Percentiles rank a stretch among this genome's conserved stretches.
These are phyloP conservation scores for Tripidium arundinaceum DNA, from an alignment of 202 grass and related monocot genomes.

Conservation along the genomic window DNA sequence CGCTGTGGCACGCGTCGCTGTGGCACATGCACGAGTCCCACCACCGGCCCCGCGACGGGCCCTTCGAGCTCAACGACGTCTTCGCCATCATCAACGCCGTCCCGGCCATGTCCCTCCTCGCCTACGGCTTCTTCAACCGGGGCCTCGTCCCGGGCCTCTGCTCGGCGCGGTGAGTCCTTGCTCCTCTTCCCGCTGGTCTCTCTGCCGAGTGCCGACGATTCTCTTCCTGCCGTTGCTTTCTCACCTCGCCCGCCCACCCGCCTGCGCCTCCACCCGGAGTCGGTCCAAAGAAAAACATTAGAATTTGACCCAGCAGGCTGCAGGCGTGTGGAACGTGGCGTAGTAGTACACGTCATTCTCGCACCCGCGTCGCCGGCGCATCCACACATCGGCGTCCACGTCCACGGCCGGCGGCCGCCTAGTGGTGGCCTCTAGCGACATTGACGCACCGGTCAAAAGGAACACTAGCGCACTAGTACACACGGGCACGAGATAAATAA, in stretches of 20 bases:
- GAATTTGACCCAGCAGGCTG: slow-evolving; percentile 27
- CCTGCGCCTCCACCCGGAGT: too few species aligned
- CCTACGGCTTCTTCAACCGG: slow-evolving; percentile 82
- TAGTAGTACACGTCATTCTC: neutral
- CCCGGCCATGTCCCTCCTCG: slow-evolving; percentile 79
- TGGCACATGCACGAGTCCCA: slow-evolving; percentile 98
- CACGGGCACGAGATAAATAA: too few species aligned
- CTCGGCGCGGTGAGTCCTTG: slow-evolving; percentile 71
- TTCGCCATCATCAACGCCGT: slow-evolving; percentile 90
- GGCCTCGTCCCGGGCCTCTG: slow-evolving; percentile 81
- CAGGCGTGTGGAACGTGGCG: neutral
- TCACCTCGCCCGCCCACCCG: neutral
- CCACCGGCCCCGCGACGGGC: slow-evolving; percentile 79
- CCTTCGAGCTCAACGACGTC: slow-evolving; percentile 99
- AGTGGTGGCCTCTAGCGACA: neutral
- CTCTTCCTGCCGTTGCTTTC: neutral
- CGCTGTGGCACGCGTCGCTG: slow-evolving; percentile 92
- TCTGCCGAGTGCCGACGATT: neutral
- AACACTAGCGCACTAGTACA: too few species aligned
- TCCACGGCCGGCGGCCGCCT: neutral
- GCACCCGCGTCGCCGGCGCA: neutral
- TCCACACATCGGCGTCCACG: neutral
- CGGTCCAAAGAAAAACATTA: neutral
- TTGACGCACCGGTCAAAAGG: neutral
- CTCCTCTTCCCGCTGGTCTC: too few species aligned